Evolutionary conservation across 1,139 yeast species (phyloP).

Genomic region (Magnusiomyces suaveolens): DNA sequence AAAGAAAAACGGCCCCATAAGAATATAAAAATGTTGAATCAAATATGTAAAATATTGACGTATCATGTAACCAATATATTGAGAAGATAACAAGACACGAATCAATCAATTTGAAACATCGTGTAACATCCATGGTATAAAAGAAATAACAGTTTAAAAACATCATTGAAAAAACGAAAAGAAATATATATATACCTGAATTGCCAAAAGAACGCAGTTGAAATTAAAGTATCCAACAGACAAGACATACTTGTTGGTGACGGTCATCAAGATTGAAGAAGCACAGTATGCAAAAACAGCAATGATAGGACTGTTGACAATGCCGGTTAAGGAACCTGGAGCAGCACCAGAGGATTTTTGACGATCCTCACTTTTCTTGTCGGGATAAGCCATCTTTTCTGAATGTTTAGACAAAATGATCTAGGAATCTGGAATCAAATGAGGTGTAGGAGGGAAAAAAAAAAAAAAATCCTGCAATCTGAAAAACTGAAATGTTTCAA

Average conservation of each 20-base stretch:
- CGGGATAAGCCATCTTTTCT: slow-evolving; percentile 8
- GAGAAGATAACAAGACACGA: no score
- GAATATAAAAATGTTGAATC: no score
- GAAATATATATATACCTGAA: slow-evolving; percentile 24
- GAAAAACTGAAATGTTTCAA: no score
- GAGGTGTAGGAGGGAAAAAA: background rate
- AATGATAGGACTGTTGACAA: slow-evolving; percentile 67
- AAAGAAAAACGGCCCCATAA: no score
- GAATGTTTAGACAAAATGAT: no score
- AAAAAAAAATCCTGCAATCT: no score
- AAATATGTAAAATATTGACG: no score
- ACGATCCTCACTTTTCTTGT: slow-evolving; percentile 15
- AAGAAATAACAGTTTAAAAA: no score
- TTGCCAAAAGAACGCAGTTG: slow-evolving; percentile 69
- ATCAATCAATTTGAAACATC: no score
- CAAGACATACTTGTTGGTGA: slow-evolving; percentile 89
- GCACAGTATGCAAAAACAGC: slow-evolving; percentile 82
- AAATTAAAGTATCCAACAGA: slow-evolving; percentile 76
- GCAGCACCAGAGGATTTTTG: slow-evolving; percentile 6
- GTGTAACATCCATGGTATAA: no score
- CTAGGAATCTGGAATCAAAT: background rate
- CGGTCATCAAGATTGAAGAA: slow-evolving; percentile 95
- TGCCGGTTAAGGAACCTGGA: background rate
- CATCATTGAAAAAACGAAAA: no score
- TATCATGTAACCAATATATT: no score